A percentile compares a stretch with the other conserved stretches of the same genome.
Conservation (phyloP, 768 basidiomycete species). For the Tubosaeta sp. region DNA sequence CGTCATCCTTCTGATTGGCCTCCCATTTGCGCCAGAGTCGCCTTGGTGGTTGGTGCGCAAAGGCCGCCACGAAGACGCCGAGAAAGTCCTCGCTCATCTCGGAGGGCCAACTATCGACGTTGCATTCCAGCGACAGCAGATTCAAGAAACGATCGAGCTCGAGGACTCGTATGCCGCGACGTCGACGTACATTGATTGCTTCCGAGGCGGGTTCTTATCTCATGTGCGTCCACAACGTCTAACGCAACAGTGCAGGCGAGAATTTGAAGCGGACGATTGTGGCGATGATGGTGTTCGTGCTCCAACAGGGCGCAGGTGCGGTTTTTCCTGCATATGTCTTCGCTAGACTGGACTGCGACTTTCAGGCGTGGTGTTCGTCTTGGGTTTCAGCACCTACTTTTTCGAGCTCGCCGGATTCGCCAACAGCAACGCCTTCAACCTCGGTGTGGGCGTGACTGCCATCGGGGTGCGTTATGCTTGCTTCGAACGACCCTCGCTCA, state of each 20-base stretch:
- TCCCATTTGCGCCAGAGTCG: constrained; percentile 29
- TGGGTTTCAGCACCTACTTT: constrained; percentile 32
- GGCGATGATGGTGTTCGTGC: constrained; percentile 31
- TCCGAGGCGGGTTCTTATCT: constrained; percentile 21
- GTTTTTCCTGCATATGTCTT: not conserved
- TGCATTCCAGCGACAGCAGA: constrained; percentile 21
- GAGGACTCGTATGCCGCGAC: constrained; percentile 27
- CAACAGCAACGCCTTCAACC: constrained; percentile 27
- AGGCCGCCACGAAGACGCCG: constrained; percentile 24
- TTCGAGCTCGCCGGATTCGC: constrained; percentile 35
- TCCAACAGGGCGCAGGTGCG: constrained; percentile 25
- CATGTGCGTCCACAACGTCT: not conserved
- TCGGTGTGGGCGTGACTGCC: constrained; percentile 27
- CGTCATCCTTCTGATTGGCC: constrained; percentile 27
- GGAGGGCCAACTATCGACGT: constrained; percentile 22
- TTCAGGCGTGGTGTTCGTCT: constrained; percentile 25
- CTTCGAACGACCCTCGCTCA: not conserved
- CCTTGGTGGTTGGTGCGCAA: constrained; percentile 35
- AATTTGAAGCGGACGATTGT: constrained; percentile 24
- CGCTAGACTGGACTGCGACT: not conserved
- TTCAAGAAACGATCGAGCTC: constrained; percentile 27
- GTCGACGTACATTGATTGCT: constrained; percentile 30
- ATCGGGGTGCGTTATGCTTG: constrained; percentile 15
- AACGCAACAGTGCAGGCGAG: constrained; percentile 10
- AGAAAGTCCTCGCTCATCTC: constrained; percentile 14